These are phyloP conservation scores for Chaetomium olivaceum DNA, from an alignment of 2,329 filamentous ascomycete genomes.

Conservation along the genomic window DNA sequence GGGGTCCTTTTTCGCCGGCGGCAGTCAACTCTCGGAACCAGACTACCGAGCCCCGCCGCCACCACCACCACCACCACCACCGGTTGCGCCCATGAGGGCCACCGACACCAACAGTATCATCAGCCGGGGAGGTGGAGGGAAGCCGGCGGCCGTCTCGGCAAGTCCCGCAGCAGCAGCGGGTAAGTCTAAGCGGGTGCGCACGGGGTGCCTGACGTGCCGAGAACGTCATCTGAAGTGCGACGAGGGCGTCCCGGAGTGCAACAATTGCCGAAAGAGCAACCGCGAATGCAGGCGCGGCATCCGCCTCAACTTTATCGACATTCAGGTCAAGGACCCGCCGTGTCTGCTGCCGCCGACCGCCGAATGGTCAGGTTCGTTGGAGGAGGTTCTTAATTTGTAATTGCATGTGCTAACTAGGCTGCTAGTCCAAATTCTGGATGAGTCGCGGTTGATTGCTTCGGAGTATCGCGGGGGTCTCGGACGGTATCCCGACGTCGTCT, in stretches of 20 bases:
- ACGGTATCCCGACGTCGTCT: constrained; percentile 60
- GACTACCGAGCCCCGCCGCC: neutral
- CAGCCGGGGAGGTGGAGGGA: constrained; percentile 9
- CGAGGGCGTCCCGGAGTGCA: constrained; percentile 62
- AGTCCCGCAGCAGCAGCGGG: constrained; percentile 34
- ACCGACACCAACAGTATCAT: constrained; percentile 9
- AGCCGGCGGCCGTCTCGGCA: constrained; percentile 17
- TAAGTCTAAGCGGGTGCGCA: constrained; percentile 84
- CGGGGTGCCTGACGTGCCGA: constrained; percentile 86
- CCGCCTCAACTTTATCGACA: constrained; percentile 88
- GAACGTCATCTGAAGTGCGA: constrained; percentile 92
- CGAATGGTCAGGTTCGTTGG: constrained; percentile 62
- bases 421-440: constrained; percentile 76
- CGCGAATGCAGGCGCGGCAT: constrained; percentile 83
- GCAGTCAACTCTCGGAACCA: neutral
- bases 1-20: neutral
- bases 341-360: constrained; percentile 60
- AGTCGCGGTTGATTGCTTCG: constrained; percentile 85
- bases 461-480: constrained; percentile 81
- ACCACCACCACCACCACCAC: constrained; percentile 1
- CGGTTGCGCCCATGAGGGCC: neutral
- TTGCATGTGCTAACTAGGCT: constrained; percentile 16
- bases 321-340: constrained; percentile 68
- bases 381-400: neutral
- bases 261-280: constrained; percentile 87